Base-by-base conservation (phyloP, 225 moss, liverwort and hornwort genomes). In the Pseudisothecium myosuroides region DNA sequence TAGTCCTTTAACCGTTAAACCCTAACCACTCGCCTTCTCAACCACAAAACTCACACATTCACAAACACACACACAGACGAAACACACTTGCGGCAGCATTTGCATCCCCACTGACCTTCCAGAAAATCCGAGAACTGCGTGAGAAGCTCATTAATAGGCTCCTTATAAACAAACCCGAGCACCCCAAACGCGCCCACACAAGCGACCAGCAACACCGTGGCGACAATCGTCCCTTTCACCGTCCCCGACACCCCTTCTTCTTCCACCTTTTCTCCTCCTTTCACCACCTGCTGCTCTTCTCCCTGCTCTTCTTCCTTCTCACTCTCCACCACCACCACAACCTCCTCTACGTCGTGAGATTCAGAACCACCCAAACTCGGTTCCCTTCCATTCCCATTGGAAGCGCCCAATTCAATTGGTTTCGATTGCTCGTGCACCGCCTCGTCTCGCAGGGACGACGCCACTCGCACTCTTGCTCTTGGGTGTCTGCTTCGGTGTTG, bases 101-200 rank as follows among this genome's bases (percentile, higher is more conserved):
- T 92, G 62, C 52, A 76, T 50, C 11, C 31, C 50, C 43, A 36
- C 88, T 61, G 23, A 88, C 89, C 98, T 97, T 97, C 97, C 28
- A 98, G 80, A 45, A 96, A 94, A 90, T 97, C 88, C 26, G 96
- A 95, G 89, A 98, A 98, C 76, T 98, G 97, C 76, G 92, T 96
- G 76, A 98, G 92, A 43, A 95, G 78, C 20, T 95, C 96, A 87
- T 97, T 97, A 34, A 98, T 91, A 81, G 96, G 95, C 34, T 97
- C 98, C 83, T 93, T 96, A 37, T 97, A 97, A 2, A 96, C 76
- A 81, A 95, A 91, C 12, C 97, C 94, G 79, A 94, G 55, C 52
- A 63, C 93, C 64, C 96, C 97, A 54, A 96, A 94, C 7, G 85
- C 95, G 50, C 95, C 95, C 55, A 98, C 90, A 54, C 91, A 81